Conservation (phyloP, 108 stramenopile species). For the Skeletonema marinoi region DNA sequence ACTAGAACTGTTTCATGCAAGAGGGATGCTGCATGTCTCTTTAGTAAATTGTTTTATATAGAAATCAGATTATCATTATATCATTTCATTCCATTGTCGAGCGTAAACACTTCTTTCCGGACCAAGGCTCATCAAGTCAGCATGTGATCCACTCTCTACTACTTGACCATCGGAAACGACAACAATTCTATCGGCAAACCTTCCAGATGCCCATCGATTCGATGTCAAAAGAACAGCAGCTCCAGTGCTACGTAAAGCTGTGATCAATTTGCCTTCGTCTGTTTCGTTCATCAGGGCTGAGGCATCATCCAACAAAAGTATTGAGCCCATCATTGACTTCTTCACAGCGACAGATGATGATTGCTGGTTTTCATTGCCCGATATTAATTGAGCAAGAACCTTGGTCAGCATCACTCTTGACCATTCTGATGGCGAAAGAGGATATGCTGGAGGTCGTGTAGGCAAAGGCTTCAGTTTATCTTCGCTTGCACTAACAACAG, state of each 20-base stretch:
- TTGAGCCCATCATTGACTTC: slow-evolving; percentile 77
- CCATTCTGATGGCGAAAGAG: slow-evolving; percentile 86
- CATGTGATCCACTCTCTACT: slow-evolving; percentile 85
- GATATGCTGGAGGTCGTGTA: slow-evolving; percentile 54
- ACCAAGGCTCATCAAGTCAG: slow-evolving; percentile 75
- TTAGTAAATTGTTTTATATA: slow-evolving; percentile 4
- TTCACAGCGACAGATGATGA: slow-evolving; percentile 58
- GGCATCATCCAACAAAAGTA: slow-evolving; percentile 82
- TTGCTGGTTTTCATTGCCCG: slow-evolving; percentile 70
- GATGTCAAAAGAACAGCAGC: slow-evolving; percentile 80
- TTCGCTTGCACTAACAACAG: slow-evolving; percentile 80
- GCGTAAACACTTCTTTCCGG: slow-evolving; percentile 86
- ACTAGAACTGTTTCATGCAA: neutral
- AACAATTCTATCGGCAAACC: slow-evolving; percentile 80
- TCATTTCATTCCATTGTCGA: slow-evolving; percentile 81
- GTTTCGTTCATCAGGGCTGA: slow-evolving; percentile 72
- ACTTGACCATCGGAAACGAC: slow-evolving; percentile 78
- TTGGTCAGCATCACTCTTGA: slow-evolving; percentile 75
- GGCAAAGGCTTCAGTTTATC: slow-evolving; percentile 75
- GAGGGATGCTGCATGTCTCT: neutral
- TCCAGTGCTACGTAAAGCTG: slow-evolving; percentile 69
- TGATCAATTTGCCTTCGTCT: slow-evolving; percentile 71
- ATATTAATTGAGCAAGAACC: slow-evolving; percentile 78
- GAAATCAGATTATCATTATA: slow-evolving; percentile 2
- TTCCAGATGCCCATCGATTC: slow-evolving; percentile 81